These are phyloP conservation scores for Lasiodiplodia sp. DNA, from an alignment of 2,329 filamentous ascomycete genomes.

Conservation along the genomic window DNA sequence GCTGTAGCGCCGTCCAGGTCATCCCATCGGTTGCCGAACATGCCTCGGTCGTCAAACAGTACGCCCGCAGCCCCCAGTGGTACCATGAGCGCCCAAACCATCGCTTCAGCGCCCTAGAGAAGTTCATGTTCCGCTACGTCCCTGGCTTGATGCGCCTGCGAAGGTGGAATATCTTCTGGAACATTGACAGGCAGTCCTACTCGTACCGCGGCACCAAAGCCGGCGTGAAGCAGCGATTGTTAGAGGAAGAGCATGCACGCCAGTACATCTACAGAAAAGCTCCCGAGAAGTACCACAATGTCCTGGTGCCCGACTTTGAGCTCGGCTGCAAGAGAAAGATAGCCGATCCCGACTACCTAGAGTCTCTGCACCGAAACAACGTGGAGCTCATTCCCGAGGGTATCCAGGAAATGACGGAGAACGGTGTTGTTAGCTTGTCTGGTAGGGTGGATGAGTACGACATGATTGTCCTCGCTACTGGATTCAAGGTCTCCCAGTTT, in stretches of 20 bases:
- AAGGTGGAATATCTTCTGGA: slow-evolving; percentile 31
- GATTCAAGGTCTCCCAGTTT: slow-evolving; percentile 47
- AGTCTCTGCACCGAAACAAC: slow-evolving; percentile 35
- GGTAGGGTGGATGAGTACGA: slow-evolving; percentile 38
- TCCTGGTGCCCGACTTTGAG: slow-evolving; percentile 89
- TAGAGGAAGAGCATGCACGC: slow-evolving; percentile 32
- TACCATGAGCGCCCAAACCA: slow-evolving; percentile 46
- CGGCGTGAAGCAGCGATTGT: slow-evolving; percentile 20
- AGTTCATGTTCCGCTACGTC: slow-evolving; percentile 42
- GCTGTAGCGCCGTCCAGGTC: slow-evolving; percentile 43
- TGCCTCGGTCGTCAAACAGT: slow-evolving; percentile 37
- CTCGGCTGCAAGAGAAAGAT: slow-evolving; percentile 66
- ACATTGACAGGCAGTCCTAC: slow-evolving; percentile 32
- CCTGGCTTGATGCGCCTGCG: slow-evolving; percentile 40
- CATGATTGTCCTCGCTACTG: slow-evolving; percentile 45
- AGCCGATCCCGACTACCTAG: slow-evolving; percentile 39
- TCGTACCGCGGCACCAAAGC: slow-evolving; percentile 32
- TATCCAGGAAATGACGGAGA: slow-evolving; percentile 30
- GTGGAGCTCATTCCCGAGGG: slow-evolving; percentile 35
- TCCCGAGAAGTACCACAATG: slow-evolving; percentile 44
- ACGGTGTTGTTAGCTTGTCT: slow-evolving; percentile 32
- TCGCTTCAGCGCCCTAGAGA: slow-evolving; percentile 39
- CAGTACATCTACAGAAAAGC: slow-evolving; percentile 36
- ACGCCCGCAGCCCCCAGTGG: slow-evolving; percentile 41
- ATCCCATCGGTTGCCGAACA: slow-evolving; percentile 29